Conservation (phyloP, 805 yeast genomes). For the Ogataea chonburiensis region DNA sequence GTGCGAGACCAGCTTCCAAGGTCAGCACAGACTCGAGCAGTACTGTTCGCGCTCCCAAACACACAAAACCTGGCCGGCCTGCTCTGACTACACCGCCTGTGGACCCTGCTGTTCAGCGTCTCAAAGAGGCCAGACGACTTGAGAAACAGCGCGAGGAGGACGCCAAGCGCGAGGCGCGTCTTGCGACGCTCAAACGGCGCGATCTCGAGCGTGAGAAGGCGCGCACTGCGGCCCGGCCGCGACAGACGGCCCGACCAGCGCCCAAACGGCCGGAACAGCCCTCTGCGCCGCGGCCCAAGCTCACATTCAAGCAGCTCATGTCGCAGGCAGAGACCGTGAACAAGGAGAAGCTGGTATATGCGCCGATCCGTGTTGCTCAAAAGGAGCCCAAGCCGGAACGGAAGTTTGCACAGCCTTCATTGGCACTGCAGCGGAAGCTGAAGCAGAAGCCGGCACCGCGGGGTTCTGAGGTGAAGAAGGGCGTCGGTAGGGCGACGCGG, state of each 20-base stretch:
- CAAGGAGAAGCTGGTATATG: constrained; percentile 41
- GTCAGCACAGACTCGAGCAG: no score
- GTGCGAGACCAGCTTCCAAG: constrained; percentile 1
- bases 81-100: constrained; percentile 1
- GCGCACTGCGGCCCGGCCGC: background rate
- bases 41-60: no score
- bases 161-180: constrained; percentile 12
- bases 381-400: constrained; percentile 4
- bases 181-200: constrained; percentile 33
- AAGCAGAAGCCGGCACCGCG: constrained; percentile 29
- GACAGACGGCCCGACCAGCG: background rate
- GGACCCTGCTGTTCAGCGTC: constrained; percentile 70
- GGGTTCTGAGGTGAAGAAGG: no score
- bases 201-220: constrained; percentile 16
- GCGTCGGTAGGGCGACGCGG: no score
- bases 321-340: constrained; percentile 64
- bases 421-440: constrained; percentile 48
- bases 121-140: constrained; percentile 62
- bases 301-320: constrained; percentile 68
- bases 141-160: constrained; percentile 42
- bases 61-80: background rate
- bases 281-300: constrained; percentile 38
- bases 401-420: constrained; percentile 55
- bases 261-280: constrained; percentile 3
- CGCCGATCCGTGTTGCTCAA: constrained; percentile 20